Evolutionary conservation across 179 eudicot species (phyloP).

Genomic region (Camellia oleifera): DNA sequence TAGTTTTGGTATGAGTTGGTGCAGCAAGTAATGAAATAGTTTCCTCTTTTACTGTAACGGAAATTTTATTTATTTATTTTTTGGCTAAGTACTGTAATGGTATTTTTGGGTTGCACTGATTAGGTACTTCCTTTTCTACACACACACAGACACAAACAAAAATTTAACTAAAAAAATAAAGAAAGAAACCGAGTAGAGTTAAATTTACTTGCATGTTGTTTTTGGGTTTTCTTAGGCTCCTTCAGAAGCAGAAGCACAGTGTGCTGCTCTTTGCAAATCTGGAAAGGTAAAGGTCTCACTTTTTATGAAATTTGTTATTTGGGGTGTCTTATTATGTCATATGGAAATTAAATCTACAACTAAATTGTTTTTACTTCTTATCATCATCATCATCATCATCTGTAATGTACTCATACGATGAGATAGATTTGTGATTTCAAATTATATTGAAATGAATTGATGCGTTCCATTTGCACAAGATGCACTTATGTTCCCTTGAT

Average conservation of each 20-base stretch:
- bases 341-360: background rate
- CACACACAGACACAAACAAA: too few species aligned
- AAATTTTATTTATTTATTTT: background rate
- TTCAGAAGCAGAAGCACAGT: slow-evolving; percentile 98
- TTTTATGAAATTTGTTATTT: background rate
- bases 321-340: background rate
- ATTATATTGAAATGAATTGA: background rate
- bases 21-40: background rate
- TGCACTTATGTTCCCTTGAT: background rate
- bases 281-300: slow-evolving; percentile 58
- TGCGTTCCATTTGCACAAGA: background rate
- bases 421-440: background rate
- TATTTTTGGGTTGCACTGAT: background rate
- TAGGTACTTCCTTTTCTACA: background rate
- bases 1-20: background rate
- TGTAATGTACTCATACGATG: background rate
- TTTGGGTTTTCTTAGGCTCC: slow-evolving; percentile 63
- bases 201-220: background rate
- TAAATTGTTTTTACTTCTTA: background rate
- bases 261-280: slow-evolving; percentile 94
- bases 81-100: background rate
- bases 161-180: too few species aligned
- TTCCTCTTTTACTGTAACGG: background rate
- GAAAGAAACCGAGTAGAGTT: background rate
- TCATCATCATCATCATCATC: background rate